Evolutionary conservation across 495 filamentous ascomycete species (phyloP), one percentile per base, ranked within the genome.

Genomic region (Podospora bellae-mahoneyi): DNA sequence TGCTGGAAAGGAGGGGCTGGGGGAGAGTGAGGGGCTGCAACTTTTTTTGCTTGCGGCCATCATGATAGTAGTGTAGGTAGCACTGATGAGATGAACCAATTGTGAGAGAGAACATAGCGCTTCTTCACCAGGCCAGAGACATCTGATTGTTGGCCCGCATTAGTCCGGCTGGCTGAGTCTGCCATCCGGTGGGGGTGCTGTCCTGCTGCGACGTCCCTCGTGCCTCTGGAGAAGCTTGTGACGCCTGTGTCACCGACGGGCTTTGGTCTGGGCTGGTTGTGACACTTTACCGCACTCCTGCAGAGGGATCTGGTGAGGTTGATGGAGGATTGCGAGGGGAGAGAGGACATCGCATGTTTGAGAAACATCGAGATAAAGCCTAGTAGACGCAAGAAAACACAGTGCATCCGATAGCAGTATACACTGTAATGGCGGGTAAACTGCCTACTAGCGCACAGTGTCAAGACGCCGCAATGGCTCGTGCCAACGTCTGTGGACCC

Each of bases 161-260:
- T 48, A 48, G 39, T 16, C 39, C 15, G 39, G 39, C 39, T 48
- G 39, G 39, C 13, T 48, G 39, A 13, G 39, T 48, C 39, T 48
- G 39, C 39, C 39, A 48, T 48, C 9, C 39, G 39, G 39, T 48
- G 39, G 39, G 34, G 39, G 7, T 48, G 39, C 39, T 18, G 39
- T 48, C 39, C 39, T 48, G 39, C 39, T 48, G 39, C 39, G 9
- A 48, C 39, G 39, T 13, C 39, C 39, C 13, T 10, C 6, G 7
- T 5, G 6, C 39, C 13, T 13, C 13, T 6, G 39, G 9, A 6
- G 2, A 48, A 9, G 39, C 23, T 58, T 58, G 55, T 58, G 55
- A 58, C 19, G 15, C 55, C 55, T 58, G 55, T 58, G 55, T 20
- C 55, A 58, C 55, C 55, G 55, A 58, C 55, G 39, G 55, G 55